A percentile compares a stretch with the other conserved stretches of the same genome.
Evolutionary conservation across 2,329 filamentous ascomycete species (phyloP).

Genomic region (Bipolaris victoriae): DNA sequence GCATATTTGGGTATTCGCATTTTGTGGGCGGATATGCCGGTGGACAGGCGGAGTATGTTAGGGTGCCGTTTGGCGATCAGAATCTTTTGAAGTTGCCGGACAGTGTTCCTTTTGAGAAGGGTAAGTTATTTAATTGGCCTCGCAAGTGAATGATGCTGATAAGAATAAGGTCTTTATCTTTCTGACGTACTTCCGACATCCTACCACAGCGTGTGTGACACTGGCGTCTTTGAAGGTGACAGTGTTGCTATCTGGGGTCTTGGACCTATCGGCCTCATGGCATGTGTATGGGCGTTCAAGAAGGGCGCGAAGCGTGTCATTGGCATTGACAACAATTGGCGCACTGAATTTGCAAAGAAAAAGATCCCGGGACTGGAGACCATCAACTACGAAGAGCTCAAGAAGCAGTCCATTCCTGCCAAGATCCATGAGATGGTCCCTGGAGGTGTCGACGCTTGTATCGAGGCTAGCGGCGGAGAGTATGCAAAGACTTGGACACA

Average conservation of each 20-base stretch:
- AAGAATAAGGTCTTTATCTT: conserved; percentile 65
- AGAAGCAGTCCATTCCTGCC: conserved; percentile 68
- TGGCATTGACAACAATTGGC: conserved; percentile 75
- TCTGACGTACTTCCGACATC: conserved; percentile 80
- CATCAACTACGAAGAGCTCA: conserved; percentile 71
- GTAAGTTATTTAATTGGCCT: not conserved
- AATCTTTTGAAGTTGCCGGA: conserved; percentile 81
- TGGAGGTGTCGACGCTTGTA: conserved; percentile 71
- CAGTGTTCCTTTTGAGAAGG: conserved; percentile 80
- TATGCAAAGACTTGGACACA: conserved; percentile 67
- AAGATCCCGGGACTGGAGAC: conserved; percentile 68
- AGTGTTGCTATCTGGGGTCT: conserved; percentile 83
- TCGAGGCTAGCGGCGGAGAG: conserved; percentile 71
- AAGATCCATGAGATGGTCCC: conserved; percentile 75
- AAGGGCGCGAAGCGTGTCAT: conserved; percentile 78
- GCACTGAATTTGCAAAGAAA: conserved; percentile 70
- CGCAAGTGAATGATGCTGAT: not conserved
- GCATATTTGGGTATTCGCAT: conserved; percentile 64
- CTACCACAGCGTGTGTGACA: conserved; percentile 83
- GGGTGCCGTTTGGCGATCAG: conserved; percentile 79
- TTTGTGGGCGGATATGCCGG: conserved; percentile 87
- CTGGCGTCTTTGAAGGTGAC: conserved; percentile 75
- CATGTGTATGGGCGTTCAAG: conserved; percentile 67
- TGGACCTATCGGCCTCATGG: conserved; percentile 83
- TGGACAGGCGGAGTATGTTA: conserved; percentile 83